Evolutionary conservation across 331 rosid genomes (phyloP).

Genomic region (Malus hybrid): DNA sequence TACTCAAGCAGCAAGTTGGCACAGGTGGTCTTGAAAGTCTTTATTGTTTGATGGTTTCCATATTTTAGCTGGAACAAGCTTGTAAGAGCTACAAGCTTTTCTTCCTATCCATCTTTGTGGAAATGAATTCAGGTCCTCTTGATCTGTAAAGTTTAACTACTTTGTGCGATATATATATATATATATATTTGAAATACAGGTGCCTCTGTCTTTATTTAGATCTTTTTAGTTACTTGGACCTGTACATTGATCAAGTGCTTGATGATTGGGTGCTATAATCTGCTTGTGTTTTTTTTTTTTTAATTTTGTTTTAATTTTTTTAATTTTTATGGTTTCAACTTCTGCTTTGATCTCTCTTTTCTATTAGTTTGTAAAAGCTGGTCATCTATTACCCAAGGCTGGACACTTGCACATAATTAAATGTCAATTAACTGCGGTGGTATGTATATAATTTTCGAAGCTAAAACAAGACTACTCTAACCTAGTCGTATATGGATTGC

Average conservation of each 20-base stretch:
- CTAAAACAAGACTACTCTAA: neutral
- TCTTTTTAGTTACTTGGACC: neutral
- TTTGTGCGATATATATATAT: too few relatives aligned
- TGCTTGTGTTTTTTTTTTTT: neutral
- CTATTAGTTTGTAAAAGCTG: neutral
- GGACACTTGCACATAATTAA: conserved; percentile 12
- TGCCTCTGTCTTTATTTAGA: neutral
- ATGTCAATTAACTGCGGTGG: conserved; percentile 11
- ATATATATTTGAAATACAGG: neutral
- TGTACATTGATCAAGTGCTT: neutral
- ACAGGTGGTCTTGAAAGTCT: too few relatives aligned
- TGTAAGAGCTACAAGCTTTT: too few relatives aligned
- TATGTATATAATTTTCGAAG: neutral
- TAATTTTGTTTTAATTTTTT: too few relatives aligned
- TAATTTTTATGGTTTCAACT: neutral
- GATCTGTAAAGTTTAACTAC: too few relatives aligned
- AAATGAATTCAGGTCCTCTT: too few relatives aligned
- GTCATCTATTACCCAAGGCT: neutral
- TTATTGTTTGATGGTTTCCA: too few relatives aligned
- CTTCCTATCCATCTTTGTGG: too few relatives aligned
- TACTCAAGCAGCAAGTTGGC: too few relatives aligned
- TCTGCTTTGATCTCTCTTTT: neutral
- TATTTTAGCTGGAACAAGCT: too few relatives aligned
- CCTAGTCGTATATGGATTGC: conserved; percentile 17
- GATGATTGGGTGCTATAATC: neutral